These are phyloP conservation scores for Neurospora sp. DNA, from an alignment of 495 filamentous ascomycete species.

Conservation along the genomic window DNA sequence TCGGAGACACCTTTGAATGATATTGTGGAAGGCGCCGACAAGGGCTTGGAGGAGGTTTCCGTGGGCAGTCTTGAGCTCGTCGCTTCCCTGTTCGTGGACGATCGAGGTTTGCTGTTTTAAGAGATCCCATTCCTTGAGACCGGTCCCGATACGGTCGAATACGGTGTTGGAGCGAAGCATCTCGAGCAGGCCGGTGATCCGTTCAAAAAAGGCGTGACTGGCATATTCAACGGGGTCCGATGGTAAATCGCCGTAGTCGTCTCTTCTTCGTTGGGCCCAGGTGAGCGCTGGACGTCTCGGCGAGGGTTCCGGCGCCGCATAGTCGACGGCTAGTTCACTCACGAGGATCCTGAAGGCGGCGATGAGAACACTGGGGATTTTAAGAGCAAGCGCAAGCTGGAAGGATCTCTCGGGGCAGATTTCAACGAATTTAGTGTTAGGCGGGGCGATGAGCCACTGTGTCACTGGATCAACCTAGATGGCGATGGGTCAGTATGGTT, in stretches of 20 bases:
- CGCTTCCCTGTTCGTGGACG: neutral
- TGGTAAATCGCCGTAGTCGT: slow-evolving; percentile 24
- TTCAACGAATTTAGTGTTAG: slow-evolving; percentile 35
- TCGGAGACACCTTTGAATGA: slow-evolving; percentile 8
- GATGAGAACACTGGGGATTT: slow-evolving; percentile 24
- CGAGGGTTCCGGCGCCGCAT: slow-evolving; percentile 36
- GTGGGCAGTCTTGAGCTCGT: slow-evolving; percentile 36
- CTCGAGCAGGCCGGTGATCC: slow-evolving; percentile 8
- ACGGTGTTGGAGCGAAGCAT: slow-evolving; percentile 11
- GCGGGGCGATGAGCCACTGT: slow-evolving; percentile 34
- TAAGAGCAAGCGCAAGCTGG: slow-evolving; percentile 28
- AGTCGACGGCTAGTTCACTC: slow-evolving; percentile 49
- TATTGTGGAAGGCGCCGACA: slow-evolving; percentile 1
- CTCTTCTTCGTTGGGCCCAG: slow-evolving; percentile 16
- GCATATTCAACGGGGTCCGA: slow-evolving; percentile 24
- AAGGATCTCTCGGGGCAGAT: slow-evolving; percentile 36
- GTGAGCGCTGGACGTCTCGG: slow-evolving; percentile 4
- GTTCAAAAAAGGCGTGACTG: slow-evolving; percentile 13
- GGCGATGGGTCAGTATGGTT: neutral
- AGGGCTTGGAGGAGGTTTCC: slow-evolving; percentile 10
- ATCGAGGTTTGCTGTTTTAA: neutral
- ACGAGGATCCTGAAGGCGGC: slow-evolving; percentile 35
- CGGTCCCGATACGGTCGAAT: slow-evolving; percentile 3
- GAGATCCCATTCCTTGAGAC: slow-evolving; percentile 10
- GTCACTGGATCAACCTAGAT: slow-evolving; percentile 16